Evolutionary conservation across 129 eudicot genomes (phyloP), one percentile per base, ranked within the genome.

Genomic region (Chrysanthemum seticuspe): DNA sequence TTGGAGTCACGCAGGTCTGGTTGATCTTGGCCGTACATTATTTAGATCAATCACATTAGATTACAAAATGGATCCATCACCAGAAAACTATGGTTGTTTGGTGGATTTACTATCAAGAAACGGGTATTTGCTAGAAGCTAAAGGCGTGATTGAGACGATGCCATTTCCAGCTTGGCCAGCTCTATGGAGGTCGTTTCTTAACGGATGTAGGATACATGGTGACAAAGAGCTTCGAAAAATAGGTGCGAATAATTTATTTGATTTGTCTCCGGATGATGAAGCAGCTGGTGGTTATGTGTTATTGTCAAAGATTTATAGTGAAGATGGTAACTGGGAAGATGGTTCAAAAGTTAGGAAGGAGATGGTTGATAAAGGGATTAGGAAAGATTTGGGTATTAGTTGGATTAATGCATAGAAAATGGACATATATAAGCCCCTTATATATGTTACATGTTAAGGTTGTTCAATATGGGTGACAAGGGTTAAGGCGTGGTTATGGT

Each of bases 101-200:
- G 87, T 79, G 23, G 83, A 83, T 79, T 63, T 83, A 54, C 27
- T 83, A 18, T 70, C 87, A 5, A 79, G 87, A 83, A 74, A 83
- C 23, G 87, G 87, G n/a, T 34, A 60, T 70, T 5, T 83, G 36
- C 54, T 70, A 51, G 83, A 83, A 56, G 83, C 86, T 12, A 70
- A 59, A 45, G 10, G 16, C 15, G 61, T 78, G 50, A 70, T 78
- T 36, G 74, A 69, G 63, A 14, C 34, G 13, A 83, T 78, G 78
- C 81, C 83, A 0, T 68, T 47, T 70, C 75, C 63, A 49, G 75
- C 80, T 48, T 83, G 83, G 86, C 83, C 81, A 45, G 86, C 81
- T 60, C 59, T 83, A 63, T 83, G 77, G 83, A 79, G 86, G 52
- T 83, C 86, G 65, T 74, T 78, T 62, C 81, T 83, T 71, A 78